Percentiles rank a stretch among this genome's conserved stretches.
Evolutionary conservation across 2,329 filamentous ascomycete species (phyloP).

Genomic region (Ophiostoma himal-ulmi): DNA sequence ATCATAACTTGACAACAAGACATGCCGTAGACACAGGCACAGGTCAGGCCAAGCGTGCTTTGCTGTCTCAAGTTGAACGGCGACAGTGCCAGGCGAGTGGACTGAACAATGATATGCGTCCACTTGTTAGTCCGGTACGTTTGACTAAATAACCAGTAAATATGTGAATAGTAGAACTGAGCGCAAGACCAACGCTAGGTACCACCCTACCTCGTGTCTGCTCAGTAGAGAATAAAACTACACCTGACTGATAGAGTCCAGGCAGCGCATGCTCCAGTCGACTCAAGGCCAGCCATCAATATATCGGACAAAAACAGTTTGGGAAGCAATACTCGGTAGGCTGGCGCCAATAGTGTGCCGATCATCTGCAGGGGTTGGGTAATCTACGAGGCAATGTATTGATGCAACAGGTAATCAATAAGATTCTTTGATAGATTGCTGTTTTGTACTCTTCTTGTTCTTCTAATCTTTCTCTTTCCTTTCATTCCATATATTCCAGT

Average conservation of each 20-base stretch:
- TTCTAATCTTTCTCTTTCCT: neutral
- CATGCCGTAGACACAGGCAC: neutral
- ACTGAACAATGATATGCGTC: no score
- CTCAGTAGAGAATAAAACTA: no score
- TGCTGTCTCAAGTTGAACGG: neutral
- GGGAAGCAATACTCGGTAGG: neutral
- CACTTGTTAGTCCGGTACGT: no score
- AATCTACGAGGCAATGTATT: neutral
- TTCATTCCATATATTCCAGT: neutral
- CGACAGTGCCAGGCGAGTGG: neutral
- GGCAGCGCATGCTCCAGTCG: neutral
- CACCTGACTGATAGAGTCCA: no score
- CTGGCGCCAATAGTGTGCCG: neutral
- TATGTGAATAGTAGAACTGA: no score
- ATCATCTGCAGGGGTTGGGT: conserved; percentile 1
- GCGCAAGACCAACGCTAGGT: no score
- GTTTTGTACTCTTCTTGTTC: neutral
- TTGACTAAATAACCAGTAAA: no score
- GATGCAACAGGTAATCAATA: neutral
- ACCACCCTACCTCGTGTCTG: neutral
- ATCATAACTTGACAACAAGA: neutral
- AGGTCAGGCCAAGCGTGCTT: neutral
- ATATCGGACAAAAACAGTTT: neutral
- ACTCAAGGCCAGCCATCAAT: neutral
- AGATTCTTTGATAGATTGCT: neutral